phyloP scores from a whole-genome alignment of 345 rosid genomes.

The Hypericum perforatum region DNA sequence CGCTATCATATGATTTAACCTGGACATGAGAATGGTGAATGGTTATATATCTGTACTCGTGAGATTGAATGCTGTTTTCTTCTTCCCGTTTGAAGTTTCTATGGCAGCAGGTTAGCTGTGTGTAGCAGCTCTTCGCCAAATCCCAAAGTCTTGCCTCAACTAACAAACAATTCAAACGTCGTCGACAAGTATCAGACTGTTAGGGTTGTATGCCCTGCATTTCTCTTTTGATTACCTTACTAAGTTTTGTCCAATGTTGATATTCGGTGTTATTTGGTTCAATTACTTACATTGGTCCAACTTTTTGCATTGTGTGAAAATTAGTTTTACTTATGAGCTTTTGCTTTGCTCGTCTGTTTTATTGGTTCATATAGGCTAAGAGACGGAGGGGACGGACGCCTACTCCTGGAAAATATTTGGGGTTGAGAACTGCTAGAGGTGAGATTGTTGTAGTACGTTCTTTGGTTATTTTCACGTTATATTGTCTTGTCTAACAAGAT shows the following conservation, averaged over 20 bases:
- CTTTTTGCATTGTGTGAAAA: not conserved
- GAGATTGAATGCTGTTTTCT: slow-evolving; percentile 58
- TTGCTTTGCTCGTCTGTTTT: not conserved
- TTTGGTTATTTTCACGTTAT: not conserved
- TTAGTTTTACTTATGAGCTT: not conserved
- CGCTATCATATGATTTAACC: not conserved
- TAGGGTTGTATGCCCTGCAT: slow-evolving; percentile 93
- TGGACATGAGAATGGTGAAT: slow-evolving; percentile 13
- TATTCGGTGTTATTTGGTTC: not conserved
- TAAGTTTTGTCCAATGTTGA: slow-evolving; percentile 11
- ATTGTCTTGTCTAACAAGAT: not conserved
- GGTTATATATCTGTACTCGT: slow-evolving; percentile 15
- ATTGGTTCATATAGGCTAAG: slow-evolving; percentile 42
- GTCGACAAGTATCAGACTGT: slow-evolving; percentile 42
- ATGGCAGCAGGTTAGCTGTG: slow-evolving; percentile 96
- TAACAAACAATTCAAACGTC: slow-evolving; percentile 55
- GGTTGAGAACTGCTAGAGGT: slow-evolving; percentile 59
- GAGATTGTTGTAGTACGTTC: not conserved
- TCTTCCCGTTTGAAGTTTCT: slow-evolving; percentile 74
- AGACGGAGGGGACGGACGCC: slow-evolving; percentile 87
- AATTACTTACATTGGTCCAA: not conserved
- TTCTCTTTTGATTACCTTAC: slow-evolving; percentile 41
- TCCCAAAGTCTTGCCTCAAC: slow-evolving; percentile 46
- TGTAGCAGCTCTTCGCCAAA: slow-evolving; percentile 86
- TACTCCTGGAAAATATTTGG: slow-evolving; percentile 90